Percentiles rank a stretch among this genome's conserved stretches.
Conservation (phyloP, 2,329 filamentous ascomycete genomes). For the Xylariaceae sp. region DNA sequence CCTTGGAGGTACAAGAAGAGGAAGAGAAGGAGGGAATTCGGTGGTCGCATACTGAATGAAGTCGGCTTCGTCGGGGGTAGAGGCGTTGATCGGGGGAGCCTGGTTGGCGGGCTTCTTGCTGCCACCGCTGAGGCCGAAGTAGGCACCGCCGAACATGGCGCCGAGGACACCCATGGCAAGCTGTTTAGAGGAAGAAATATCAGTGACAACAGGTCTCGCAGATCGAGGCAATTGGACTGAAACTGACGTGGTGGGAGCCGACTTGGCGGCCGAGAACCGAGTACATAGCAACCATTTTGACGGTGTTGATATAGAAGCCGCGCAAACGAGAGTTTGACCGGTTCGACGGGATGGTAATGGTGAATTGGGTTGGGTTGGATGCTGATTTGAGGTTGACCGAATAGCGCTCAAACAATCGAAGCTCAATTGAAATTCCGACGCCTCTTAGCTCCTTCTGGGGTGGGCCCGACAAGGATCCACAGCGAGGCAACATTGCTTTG, state of each 20-base stretch:
- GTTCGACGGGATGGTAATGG: conserved; percentile 17
- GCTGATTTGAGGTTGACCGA: conserved; percentile 24
- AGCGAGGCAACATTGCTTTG: too few relatives aligned
- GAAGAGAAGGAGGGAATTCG: too few relatives aligned
- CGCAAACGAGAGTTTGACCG: conserved; percentile 15
- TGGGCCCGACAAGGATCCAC: too few relatives aligned
- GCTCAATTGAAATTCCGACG: conserved; percentile 23
- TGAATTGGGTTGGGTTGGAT: conserved; percentile 16
- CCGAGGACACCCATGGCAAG: conserved; percentile 55
- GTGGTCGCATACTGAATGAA: conserved; percentile 60
- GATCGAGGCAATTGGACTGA: too few relatives aligned
- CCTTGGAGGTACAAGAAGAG: too few relatives aligned
- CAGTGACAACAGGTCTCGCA: conserved; percentile 9
- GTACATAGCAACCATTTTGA: conserved; percentile 50
- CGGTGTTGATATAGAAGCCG: conserved; percentile 28
- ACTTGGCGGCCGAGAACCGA: conserved; percentile 56
- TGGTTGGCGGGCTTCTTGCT: conserved; percentile 39
- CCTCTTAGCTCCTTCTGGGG: too few relatives aligned
- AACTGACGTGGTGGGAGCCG: conserved; percentile 58
- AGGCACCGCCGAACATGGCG: conserved; percentile 47
- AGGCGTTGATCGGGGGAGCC: conserved; percentile 58
- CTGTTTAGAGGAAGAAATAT: conserved; percentile 33
- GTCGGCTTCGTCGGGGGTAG: conserved; percentile 59
- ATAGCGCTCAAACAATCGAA: conserved; percentile 28
- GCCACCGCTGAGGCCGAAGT: conserved; percentile 42